Evolutionary conservation across 257 asterid genomes (phyloP), one percentile per base, ranked within the genome.

Genomic region (Nicotiana undulata): DNA sequence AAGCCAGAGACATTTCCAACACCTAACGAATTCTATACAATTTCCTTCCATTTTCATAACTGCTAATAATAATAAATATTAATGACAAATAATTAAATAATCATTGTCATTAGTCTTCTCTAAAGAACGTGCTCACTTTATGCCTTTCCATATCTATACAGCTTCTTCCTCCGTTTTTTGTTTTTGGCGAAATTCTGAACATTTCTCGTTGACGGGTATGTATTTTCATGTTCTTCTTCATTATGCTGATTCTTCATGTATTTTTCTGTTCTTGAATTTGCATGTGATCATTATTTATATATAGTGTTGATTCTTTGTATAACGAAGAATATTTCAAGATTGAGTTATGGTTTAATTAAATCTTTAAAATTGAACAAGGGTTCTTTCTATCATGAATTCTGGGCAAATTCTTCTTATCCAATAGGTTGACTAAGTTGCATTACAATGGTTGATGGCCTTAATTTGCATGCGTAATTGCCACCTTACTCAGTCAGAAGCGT

Each of bases 51-150:
- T 55, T 24, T 74, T 49, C 26, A 74, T 74, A 51, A 51, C 18
- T 24, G 24, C 6, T 49, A 49, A 24, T 74, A 3, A 2, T 49
- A 49, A 49, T 46, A 70, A 49, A 26, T 26, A 26, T 46, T 5
- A 37, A 72, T 46, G 37, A 16, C 16, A 60, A 61, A 18, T 37
- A 65, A 79, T 76, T 37, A 55, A 77, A 24, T 68, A 67, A 61
- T 60, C 59, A 24, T 31, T 76, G 67, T 67, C 26, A 72, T 76
- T 82, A 56, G 40, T 81, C 82, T 77, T 77, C 72, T 63, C 81
- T 37, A 34, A 37, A 22, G 67, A 77, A 58, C 81, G 70, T 58
- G 70, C 81, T n/a, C 32, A 10, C 74, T 51, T 79, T 22, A 46
- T 79, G 82, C 77, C 65, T 55, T 63, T 28, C 61, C 77, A 28